Base-by-base conservation (phyloP, 495 filamentous ascomycete species). In the Hyaloscypha hepaticicola region DNA sequence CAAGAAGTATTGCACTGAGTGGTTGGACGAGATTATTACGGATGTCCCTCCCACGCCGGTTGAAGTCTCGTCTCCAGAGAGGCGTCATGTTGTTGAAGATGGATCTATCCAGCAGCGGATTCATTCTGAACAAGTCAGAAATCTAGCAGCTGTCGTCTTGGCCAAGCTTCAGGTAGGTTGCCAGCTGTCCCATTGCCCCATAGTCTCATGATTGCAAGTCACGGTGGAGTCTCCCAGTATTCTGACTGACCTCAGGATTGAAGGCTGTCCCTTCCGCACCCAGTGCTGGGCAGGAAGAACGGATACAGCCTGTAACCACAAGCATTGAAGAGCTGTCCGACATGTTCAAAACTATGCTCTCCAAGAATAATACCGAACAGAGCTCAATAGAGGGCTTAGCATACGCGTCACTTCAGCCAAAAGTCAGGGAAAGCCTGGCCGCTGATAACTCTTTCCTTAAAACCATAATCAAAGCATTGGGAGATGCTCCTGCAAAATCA, bases 301-400 rank as follows among this genome's bases (percentile, higher is more conserved):
- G 66, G 27, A 71, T 84, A 50, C 76, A 83, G 60, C 72, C 74
- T 14, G 81, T 78, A 50, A 77, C 81, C 25, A 84, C 80, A 52
- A 85, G 80, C 65, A 84, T 90, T 58, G 83, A 86, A 61, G 89
- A 93, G 48, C 80, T 97, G 48, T 87, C 93, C 33, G 78, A 83
- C 63, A 85, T 87, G 74, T 94, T 99, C 72, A 92, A 87, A 72
- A 81, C 81, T 65, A 85, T 94, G 79, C 86, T 97, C 65, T 78
- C 82, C 45, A 79, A 85, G 48, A 80, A 85, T 61, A 78, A 82
- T 59, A 72, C 68, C 12, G 75, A 76, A 50, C 79, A 90, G 51
- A 83, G 86, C 69, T 88, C 92, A 4, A 85, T 99, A 31, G 95
- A 99, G 73, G 96, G 93, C n/a, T 79, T 99, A 61, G 95, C 94